Conservation (phyloP, 2,329 filamentous ascomycete species). For the Alternaria novae-zelandiae region DNA sequence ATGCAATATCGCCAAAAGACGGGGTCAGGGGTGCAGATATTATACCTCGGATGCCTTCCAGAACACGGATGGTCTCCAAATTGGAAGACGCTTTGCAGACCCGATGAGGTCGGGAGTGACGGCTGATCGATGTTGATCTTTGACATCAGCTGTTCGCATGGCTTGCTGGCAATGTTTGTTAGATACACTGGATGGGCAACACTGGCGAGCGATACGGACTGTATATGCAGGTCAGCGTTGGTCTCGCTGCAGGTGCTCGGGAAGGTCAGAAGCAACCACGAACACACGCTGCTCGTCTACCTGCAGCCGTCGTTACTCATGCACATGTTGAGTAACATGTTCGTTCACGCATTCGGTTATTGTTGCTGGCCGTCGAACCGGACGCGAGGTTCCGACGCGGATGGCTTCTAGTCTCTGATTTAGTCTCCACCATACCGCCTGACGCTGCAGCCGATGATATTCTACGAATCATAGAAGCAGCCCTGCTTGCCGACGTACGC, state of each 20-base stretch:
- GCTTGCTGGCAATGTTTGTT: slow-evolving; percentile 13
- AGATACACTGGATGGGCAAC: background rate
- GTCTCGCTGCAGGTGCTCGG: slow-evolving; percentile 23
- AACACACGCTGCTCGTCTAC: slow-evolving; percentile 20
- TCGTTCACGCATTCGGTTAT: slow-evolving; percentile 27
- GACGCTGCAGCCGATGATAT: slow-evolving; percentile 19
- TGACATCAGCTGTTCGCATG: background rate
- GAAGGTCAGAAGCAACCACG: slow-evolving; percentile 19
- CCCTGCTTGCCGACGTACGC: slow-evolving; percentile 15
- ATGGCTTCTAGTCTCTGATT: slow-evolving; percentile 24
- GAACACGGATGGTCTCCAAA: slow-evolving; percentile 26
- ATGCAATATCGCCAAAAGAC: slow-evolving; percentile 30
- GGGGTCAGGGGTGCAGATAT: slow-evolving; percentile 35
- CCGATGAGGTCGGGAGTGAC: background rate
- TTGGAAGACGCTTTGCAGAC: slow-evolving; percentile 7
- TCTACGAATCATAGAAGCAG: slow-evolving; percentile 17
- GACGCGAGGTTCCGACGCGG: slow-evolving; percentile 26
- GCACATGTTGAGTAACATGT: slow-evolving; percentile 35
- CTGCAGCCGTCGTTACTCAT: slow-evolving; percentile 34
- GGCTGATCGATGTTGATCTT: background rate
- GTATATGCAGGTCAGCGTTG: slow-evolving; percentile 31
- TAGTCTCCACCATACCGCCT: slow-evolving; percentile 24
- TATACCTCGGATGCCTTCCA: slow-evolving; percentile 26
- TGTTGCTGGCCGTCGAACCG: slow-evolving; percentile 35
- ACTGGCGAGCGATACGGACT: background rate